These are phyloP conservation scores for Plasmodiophora brassicae DNA, from an alignment of 208 protist genomes.

Conservation along the genomic window DNA sequence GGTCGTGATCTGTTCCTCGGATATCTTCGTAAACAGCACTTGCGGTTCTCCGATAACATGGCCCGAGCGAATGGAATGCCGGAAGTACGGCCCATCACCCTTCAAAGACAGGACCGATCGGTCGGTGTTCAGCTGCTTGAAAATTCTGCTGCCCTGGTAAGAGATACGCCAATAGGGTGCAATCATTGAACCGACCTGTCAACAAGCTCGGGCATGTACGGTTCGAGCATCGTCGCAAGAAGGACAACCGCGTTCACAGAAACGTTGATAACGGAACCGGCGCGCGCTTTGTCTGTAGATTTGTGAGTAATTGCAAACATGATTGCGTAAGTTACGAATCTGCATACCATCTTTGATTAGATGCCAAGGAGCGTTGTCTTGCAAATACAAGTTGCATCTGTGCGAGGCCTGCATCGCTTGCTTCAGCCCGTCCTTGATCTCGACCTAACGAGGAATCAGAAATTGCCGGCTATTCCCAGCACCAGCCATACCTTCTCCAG, in stretches of 20 bases:
- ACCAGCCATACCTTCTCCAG: constrained; percentile 49
- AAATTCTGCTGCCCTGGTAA: neutral
- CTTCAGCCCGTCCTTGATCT: constrained; percentile 61
- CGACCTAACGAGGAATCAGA: too few relatives aligned
- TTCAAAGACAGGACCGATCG: neutral
- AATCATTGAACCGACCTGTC: neutral
- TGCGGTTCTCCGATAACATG: constrained; percentile 39
- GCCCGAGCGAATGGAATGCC: constrained; percentile 10
- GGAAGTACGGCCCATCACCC: neutral
- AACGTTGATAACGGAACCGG: constrained; percentile 45
- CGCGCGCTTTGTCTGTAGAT: too few relatives aligned
- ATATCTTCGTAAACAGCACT: constrained; percentile 46
- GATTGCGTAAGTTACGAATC: too few relatives aligned
- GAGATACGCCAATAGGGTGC: neutral
- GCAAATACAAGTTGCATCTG: constrained; percentile 67
- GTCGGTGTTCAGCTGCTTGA: neutral
- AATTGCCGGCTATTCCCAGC: too few relatives aligned
- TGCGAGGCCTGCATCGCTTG: constrained; percentile 56
- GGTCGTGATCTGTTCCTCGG: constrained; percentile 28
- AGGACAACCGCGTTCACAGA: constrained; percentile 48
- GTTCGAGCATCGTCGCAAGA: constrained; percentile 55
- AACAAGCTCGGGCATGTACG: constrained; percentile 55
- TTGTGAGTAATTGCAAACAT: too few relatives aligned
- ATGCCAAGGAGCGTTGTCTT: constrained; percentile 63
- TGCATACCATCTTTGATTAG: constrained; percentile 37